These are phyloP conservation scores for Ichthyophthirius multifiliis DNA, from an alignment of 169 alveolate species.

Conservation along the genomic window DNA sequence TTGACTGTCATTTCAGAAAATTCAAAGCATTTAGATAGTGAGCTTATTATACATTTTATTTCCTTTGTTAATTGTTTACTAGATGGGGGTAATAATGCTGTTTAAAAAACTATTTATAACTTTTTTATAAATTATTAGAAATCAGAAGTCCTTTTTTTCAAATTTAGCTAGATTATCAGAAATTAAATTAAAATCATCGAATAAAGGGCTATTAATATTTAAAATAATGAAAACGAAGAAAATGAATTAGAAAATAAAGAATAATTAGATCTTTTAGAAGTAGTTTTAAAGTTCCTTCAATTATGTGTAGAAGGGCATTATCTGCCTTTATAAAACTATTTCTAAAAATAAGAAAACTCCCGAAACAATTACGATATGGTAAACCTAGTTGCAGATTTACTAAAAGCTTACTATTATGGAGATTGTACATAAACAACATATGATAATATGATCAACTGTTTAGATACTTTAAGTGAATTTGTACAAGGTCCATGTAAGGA, in stretches of 20 bases:
- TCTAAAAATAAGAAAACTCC: conserved; percentile 17
- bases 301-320: conserved; percentile 44
- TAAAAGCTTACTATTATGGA: conserved; percentile 37
- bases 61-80: conserved; percentile 15
- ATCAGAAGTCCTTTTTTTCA: conserved; percentile 29
- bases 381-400: conserved; percentile 18
- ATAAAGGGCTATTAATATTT: conserved; percentile 6
- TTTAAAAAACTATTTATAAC: conserved; percentile 23
- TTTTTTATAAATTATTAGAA: conserved; percentile 13
- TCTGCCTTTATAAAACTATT: conserved; percentile 21
- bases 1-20: conserved; percentile 25
- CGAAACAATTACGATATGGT: conserved; percentile 37
- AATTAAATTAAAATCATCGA: conserved; percentile 27
- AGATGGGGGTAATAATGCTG: conserved; percentile 28
- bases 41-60: conserved; percentile 17
- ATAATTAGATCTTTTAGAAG: conserved; percentile 10
- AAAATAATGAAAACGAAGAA: background rate
- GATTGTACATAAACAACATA: conserved; percentile 20
- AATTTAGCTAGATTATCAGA: conserved; percentile 10
- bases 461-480: conserved; percentile 36
- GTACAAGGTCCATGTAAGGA: conserved; percentile 46
- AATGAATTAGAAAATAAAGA: conserved; percentile 12
- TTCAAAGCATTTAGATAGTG: background rate
- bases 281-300: conserved; percentile 20
- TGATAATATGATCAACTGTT: conserved; percentile 24